Evolutionary conservation across 495 filamentous ascomycete genomes (phyloP).

Genomic region (Cetradonia linearis): DNA sequence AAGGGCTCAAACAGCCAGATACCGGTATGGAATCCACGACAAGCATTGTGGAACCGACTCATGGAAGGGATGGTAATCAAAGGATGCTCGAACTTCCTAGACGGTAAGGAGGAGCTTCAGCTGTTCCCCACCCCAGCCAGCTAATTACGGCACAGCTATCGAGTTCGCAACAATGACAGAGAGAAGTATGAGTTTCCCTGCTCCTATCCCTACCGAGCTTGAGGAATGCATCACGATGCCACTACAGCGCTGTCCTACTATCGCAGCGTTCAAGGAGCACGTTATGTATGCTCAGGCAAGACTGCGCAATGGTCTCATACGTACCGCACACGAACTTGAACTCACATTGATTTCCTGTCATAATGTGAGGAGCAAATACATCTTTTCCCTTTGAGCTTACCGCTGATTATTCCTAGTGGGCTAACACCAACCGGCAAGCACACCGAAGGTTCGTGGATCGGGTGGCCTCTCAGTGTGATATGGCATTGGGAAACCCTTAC

Average conservation of each 20-base stretch:
- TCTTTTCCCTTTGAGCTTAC: neutral
- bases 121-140: neutral
- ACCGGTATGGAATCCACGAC: neutral
- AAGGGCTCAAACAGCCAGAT: neutral
- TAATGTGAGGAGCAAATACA: neutral
- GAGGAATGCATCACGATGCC: neutral
- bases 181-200: too few species aligned
- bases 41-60: neutral
- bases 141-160: neutral
- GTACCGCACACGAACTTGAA: neutral
- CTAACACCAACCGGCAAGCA: neutral
- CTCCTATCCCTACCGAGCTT: neutral
- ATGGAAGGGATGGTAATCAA: neutral
- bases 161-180: neutral
- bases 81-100: neutral
- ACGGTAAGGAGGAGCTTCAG: neutral
- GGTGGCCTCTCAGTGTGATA: neutral
- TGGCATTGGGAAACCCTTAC: neutral
- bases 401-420: neutral
- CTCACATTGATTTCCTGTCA: neutral
- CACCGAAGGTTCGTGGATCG: neutral
- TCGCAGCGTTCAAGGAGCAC: neutral
- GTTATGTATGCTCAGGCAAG: neutral
- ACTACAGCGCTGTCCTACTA: neutral
- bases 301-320: neutral